Evolutionary conservation across 176 grass and related monocot genomes (phyloP).

Genomic region (Pharus latifolius): DNA sequence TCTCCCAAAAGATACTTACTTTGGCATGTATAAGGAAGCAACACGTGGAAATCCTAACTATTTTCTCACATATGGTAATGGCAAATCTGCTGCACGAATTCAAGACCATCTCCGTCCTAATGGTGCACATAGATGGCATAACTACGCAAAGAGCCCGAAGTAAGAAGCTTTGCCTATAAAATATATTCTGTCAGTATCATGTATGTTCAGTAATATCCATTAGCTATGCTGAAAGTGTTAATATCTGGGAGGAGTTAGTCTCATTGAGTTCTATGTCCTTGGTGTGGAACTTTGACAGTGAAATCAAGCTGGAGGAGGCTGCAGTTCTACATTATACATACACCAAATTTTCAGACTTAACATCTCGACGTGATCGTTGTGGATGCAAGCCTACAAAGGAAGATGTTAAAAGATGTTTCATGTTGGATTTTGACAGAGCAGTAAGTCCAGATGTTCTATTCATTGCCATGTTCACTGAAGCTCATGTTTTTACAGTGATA

Average conservation of each 20-base stretch:
- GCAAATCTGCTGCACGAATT: constrained; percentile 91
- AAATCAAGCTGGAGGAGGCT: constrained; percentile 91
- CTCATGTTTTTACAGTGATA: not conserved
- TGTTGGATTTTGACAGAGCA: constrained; percentile 94
- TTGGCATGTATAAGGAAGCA: constrained; percentile 91
- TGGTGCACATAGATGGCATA: constrained; percentile 95
- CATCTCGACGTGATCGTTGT: constrained; percentile 92
- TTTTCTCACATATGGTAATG: constrained; percentile 96
- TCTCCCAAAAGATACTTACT: constrained; percentile 92
- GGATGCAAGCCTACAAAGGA: constrained; percentile 93
- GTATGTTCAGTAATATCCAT: not conserved
- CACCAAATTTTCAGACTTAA: constrained; percentile 93
- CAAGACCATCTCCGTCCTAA: constrained; percentile 87
- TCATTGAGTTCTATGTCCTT: constrained; percentile 5
- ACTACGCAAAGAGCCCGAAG: constrained; percentile 79
- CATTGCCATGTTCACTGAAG: not conserved
- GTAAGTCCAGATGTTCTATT: constrained; percentile 37
- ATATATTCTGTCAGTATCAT: not conserved
- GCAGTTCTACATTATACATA: constrained; percentile 96
- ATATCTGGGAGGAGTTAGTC: not conserved
- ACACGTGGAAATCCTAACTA: constrained; percentile 90
- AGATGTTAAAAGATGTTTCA: constrained; percentile 98
- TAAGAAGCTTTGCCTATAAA: constrained; percentile 25
- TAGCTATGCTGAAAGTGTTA: not conserved
- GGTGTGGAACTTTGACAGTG: constrained; percentile 29